A percentile compares a stretch with the other conserved stretches of the same genome.
phyloP scores from a whole-genome alignment of 176 grass and related monocot species.

The Aegilops sharonensis region DNA sequence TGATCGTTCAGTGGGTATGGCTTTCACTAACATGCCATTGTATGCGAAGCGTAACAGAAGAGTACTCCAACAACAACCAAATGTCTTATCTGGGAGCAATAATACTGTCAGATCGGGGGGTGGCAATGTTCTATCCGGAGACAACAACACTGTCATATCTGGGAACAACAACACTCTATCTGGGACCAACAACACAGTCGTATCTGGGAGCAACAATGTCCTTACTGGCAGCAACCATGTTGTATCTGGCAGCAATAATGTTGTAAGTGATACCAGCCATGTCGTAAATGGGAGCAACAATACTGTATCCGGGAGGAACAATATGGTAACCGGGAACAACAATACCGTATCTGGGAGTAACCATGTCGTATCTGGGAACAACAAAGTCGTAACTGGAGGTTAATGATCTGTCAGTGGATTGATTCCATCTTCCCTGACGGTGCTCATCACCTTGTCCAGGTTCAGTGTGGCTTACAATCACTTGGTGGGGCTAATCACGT shows the following conservation, averaged over 20 bases:
- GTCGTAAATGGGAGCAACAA: not conserved
- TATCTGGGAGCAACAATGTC: not conserved
- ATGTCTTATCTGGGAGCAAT: not conserved
- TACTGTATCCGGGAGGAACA: not conserved
- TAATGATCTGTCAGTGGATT: not conserved
- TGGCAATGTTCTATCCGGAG: not conserved
- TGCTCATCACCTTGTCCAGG: not conserved
- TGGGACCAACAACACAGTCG: not conserved
- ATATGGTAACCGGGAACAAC: not conserved
- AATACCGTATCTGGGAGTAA: not conserved
- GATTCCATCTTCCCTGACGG: not conserved
- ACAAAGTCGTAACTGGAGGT: not conserved
- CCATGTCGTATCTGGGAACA: not conserved
- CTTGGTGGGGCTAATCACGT: not conserved
- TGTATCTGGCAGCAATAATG: not conserved
- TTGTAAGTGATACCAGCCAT: not conserved
- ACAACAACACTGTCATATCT: not conserved
- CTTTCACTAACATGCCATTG: not conserved
- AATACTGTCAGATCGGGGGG: not conserved
- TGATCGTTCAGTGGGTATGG: not conserved
- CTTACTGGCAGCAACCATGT: not conserved
- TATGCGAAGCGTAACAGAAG: not conserved
- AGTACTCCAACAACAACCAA: not conserved
- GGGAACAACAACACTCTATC: slow-evolving; percentile 1
- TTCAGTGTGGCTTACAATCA: not conserved